These are phyloP conservation scores for Mycosarcoma maydis DNA, from an alignment of 1,284 basidiomycete species.

Conservation along the genomic window DNA sequence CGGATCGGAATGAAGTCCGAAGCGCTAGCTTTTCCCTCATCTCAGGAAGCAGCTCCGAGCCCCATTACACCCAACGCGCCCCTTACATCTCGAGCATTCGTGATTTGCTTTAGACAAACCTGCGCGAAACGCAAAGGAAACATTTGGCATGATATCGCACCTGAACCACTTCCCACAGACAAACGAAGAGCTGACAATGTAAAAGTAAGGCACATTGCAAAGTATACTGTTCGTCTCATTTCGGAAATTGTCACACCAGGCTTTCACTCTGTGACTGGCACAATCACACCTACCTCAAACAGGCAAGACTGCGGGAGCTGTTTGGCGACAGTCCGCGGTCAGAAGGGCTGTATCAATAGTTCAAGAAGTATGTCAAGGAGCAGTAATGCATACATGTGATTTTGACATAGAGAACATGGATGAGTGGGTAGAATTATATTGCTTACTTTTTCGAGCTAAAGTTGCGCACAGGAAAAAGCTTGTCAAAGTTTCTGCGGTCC, in stretches of 20 bases:
- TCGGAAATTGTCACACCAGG: conserved; percentile 51
- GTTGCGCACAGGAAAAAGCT: conserved; percentile 32
- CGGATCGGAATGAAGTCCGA: no score
- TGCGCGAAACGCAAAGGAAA: no score
- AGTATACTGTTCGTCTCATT: no score
- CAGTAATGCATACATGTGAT: conserved; percentile 1
- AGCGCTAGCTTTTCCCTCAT: no score
- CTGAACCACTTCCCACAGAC: conserved; percentile 42
- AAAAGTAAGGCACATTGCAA: no score
- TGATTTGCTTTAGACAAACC: background rate
- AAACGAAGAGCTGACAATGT: conserved; percentile 39
- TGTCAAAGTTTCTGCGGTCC: conserved; percentile 48
- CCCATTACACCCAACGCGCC: no score
- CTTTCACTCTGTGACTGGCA: conserved; percentile 52
- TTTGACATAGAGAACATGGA: no score
- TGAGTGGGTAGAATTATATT: conserved; percentile 12
- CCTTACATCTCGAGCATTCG: no score
- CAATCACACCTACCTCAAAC: conserved; percentile 46
- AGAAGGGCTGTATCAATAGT: conserved; percentile 24
- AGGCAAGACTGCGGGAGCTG: conserved; percentile 27
- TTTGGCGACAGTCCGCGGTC: conserved; percentile 23
- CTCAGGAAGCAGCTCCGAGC: background rate
- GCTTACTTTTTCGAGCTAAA: conserved; percentile 10
- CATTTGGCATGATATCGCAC: no score
- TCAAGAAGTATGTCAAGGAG: conserved; percentile 43